A percentile compares a stretch with the other conserved stretches of the same genome.
phyloP scores from a whole-genome alignment of 441 rosid species.

The Omphalea diandra region DNA sequence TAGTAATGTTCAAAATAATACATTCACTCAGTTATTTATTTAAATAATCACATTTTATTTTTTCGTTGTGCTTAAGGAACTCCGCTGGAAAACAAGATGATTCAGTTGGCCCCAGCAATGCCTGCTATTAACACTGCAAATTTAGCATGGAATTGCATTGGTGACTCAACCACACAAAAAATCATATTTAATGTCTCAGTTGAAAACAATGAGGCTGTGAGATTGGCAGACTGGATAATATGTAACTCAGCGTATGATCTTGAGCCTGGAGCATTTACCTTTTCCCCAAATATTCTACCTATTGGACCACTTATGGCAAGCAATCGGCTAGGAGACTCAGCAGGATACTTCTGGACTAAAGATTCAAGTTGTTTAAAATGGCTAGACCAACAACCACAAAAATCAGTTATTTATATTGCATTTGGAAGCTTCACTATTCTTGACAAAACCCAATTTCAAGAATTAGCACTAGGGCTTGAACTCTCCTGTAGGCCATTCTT shows the following conservation, averaged over 20 bases:
- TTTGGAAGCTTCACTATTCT: constrained; percentile 57
- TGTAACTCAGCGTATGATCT: constrained; percentile 47
- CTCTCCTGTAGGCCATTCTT: constrained; percentile 37
- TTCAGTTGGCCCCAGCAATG: constrained; percentile 38
- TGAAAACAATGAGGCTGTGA: not conserved
- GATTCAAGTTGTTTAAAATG: constrained; percentile 46
- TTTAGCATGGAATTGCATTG: constrained; percentile 38
- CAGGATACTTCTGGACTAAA: constrained; percentile 48
- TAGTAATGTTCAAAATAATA: not conserved
- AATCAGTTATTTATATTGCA: constrained; percentile 57
- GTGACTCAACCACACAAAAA: constrained; percentile 31
- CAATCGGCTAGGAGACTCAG: constrained; percentile 19
- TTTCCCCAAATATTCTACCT: constrained; percentile 30
- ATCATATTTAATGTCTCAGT: constrained; percentile 28
- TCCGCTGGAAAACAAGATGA: constrained; percentile 24
- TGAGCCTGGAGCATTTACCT: constrained; percentile 40
- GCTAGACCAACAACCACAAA: constrained; percentile 44
- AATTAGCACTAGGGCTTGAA: constrained; percentile 52
- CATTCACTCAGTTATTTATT: not conserved
- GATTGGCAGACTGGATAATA: constrained; percentile 36
- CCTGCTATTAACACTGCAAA: constrained; percentile 36
- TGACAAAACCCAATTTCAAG: constrained; percentile 43
- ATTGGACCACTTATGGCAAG: constrained; percentile 44
- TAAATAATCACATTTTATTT: not conserved
- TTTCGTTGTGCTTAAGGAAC: constrained; percentile 27